These are phyloP conservation scores for Hypoxylon fuscum DNA, from an alignment of 495 filamentous ascomycete genomes.

Conservation along the genomic window DNA sequence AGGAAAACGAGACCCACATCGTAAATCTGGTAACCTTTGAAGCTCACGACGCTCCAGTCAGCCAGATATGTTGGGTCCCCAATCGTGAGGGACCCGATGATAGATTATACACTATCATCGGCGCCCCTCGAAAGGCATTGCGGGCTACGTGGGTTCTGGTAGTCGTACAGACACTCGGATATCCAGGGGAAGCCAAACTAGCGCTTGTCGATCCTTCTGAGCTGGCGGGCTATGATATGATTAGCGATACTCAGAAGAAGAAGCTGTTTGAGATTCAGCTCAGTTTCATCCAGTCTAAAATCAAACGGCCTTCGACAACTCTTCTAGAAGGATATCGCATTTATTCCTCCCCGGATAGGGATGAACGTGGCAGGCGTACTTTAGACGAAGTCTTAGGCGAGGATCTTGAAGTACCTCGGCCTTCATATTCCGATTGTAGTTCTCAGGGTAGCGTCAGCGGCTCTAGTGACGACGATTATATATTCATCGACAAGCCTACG, in stretches of 20 bases:
- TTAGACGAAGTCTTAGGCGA: slow-evolving; percentile 18
- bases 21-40: slow-evolving; percentile 43
- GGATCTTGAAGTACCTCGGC: slow-evolving; percentile 10
- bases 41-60: slow-evolving; percentile 17
- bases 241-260: slow-evolving; percentile 22
- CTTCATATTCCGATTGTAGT: slow-evolving; percentile 6
- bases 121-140: slow-evolving; percentile 28
- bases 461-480: slow-evolving; percentile 28
- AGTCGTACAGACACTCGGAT: slow-evolving; percentile 23
- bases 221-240: slow-evolving; percentile 19
- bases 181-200: slow-evolving; percentile 20
- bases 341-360: slow-evolving; percentile 18
- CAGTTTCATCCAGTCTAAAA: slow-evolving; percentile 7
- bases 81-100: slow-evolving; percentile 31
- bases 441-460: slow-evolving; percentile 6
- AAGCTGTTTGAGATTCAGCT: slow-evolving; percentile 31
- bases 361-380: slow-evolving; percentile 7
- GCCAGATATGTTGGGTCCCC: slow-evolving; percentile 47
- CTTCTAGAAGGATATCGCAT: slow-evolving; percentile 14
- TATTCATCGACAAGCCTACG: slow-evolving; percentile 3
- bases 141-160: slow-evolving; percentile 4
- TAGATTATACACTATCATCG: slow-evolving; percentile 44
- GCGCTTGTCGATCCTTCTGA: slow-evolving; percentile 6
- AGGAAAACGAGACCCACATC: slow-evolving; percentile 25
- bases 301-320: background rate